These are phyloP conservation scores for Paecilomyces fulvus DNA, from an alignment of 2,329 filamentous ascomycete genomes.

Conservation along the genomic window DNA sequence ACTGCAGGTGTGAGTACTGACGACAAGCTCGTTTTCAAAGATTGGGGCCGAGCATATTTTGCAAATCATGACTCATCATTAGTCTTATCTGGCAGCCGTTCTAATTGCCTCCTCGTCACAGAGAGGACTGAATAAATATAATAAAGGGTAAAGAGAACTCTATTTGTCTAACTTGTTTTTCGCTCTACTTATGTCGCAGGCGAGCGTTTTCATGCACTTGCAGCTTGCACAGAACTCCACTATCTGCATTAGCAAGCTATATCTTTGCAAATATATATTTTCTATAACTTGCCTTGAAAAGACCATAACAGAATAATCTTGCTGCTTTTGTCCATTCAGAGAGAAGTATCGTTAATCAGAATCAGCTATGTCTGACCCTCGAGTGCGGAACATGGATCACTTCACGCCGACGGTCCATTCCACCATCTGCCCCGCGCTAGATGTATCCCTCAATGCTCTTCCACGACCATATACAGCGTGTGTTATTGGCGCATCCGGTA, in stretches of 20 bases:
- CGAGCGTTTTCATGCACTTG: too few species aligned
- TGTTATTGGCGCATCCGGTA: slow-evolving; percentile 24
- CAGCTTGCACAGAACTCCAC: too few species aligned
- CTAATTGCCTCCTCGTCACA: background rate
- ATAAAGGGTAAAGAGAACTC: background rate
- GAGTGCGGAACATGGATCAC: slow-evolving; percentile 8
- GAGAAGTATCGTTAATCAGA: background rate
- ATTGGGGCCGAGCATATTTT: background rate
- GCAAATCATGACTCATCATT: background rate
- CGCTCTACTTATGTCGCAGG: too few species aligned
- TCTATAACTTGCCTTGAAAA: too few species aligned
- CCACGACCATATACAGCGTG: slow-evolving; percentile 18
- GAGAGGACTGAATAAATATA: background rate
- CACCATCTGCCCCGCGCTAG: background rate
- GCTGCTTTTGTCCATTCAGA: too few species aligned
- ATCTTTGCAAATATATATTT: too few species aligned
- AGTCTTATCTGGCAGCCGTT: background rate
- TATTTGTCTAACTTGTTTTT: too few species aligned
- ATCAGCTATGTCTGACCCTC: slow-evolving; percentile 5
- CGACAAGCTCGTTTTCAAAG: background rate
- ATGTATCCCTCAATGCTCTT: slow-evolving; percentile 9
- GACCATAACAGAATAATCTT: too few species aligned
- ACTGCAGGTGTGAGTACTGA: background rate
- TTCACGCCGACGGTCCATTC: slow-evolving; percentile 4
- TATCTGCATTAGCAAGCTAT: too few species aligned